Base-by-base conservation (phyloP, 2,329 filamentous ascomycete species). In the Zasmidium citrigriseum region DNA sequence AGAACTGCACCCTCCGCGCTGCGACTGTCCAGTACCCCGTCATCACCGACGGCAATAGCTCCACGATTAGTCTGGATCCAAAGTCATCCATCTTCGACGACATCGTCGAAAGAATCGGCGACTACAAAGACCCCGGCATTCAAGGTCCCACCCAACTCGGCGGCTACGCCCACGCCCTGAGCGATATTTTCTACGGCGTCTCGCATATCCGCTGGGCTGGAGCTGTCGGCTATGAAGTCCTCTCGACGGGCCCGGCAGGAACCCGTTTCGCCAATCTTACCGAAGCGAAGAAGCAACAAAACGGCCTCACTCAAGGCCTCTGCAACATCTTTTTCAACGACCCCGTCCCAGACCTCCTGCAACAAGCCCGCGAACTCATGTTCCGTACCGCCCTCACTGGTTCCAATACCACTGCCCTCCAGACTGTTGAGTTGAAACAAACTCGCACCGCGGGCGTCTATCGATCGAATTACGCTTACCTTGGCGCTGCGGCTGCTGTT, bases 311-410 rank as follows among this genome's bases (percentile, higher is more conserved):
- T 14, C 16, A 38, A 20, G 50, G 48, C 21, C 23, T 53, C n/a
- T 58, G 49, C 49, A 58, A 58, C n/a, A 49, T 58, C 50, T 44
- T 24, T n/a, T 58, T 51, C 50, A 49, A 41, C 11, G 57, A 60
- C 22, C 53, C 57, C 10, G 55, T 47, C 3, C n/a, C 21, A 3
- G 50, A 34, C 21, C 47, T 59, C 20, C 46, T 59, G 23, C 18
- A 52, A 9, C 57, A 59, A 52, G 57, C 57, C n/a, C 27, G 52
- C 38, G 52, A 55, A 24, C 46, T 59, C 22, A 55, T 59, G 57
- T 59, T 59, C 22, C 52, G 57, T 7, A 55, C 52, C 11, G 57
- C 57, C 16, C 34, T 59, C n/a, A 38, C 52, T 12, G 22, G 21
- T 3, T 46, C 27, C 18, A 55, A 59, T n/a, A 41, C 46, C 44